Evolutionary conservation across 257 asterid genomes (phyloP).

Genomic region (Solanum dulcamara): DNA sequence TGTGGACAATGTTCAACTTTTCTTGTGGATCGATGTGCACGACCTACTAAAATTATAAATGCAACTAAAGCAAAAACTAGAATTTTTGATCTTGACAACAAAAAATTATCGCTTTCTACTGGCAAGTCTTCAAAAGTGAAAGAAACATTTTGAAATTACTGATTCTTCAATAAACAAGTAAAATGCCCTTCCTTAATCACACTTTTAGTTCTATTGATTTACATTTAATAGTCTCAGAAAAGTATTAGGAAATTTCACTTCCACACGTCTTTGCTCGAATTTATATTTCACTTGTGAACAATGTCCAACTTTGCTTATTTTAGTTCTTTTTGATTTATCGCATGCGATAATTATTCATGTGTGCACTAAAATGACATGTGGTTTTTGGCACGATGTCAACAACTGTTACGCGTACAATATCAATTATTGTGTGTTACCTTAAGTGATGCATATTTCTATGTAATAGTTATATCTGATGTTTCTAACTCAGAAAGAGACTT

Average conservation of each 20-base stretch:
- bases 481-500: not conserved
- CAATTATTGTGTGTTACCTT: not conserved
- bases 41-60: too few species aligned
- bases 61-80: too few species aligned
- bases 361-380: not conserved
- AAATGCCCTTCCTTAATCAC: too few species aligned
- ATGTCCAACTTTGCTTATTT: not conserved
- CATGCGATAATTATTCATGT: not conserved
- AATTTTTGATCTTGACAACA: too few species aligned
- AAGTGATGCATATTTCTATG: not conserved
- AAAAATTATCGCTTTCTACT: too few species aligned
- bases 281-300: not conserved
- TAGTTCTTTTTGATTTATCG: not conserved
- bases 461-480: not conserved
- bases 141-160: not conserved
- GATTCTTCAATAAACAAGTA: too few species aligned
- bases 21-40: too few species aligned
- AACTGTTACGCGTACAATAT: not conserved
- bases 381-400: not conserved
- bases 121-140: too few species aligned
- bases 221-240: too few species aligned
- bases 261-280: not conserved
- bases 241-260: too few species aligned
- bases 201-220: too few species aligned
- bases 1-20: not conserved